Evolutionary conservation across 73 alveolate species (phyloP), one percentile per base, ranked within the genome.

Genomic region (Uronychia binucleata): DNA sequence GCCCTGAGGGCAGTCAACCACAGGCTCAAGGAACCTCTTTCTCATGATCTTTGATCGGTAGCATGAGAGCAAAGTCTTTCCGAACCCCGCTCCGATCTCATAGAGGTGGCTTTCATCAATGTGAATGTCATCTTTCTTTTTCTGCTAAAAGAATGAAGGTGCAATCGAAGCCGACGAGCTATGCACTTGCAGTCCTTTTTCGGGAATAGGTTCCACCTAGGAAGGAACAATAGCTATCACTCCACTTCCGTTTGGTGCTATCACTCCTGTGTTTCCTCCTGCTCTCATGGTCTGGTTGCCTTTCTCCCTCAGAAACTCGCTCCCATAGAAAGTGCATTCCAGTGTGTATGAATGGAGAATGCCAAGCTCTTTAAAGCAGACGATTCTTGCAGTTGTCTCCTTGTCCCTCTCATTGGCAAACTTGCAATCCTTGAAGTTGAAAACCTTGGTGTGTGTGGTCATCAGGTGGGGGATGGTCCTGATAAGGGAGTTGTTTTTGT

Each of bases 321-420:
- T 26, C 25, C 93, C 87, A 79, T 85, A 78, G 57, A 85, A 85
- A 14, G 92, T 78, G 0, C 88, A 57, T 79, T 85, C 92, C 27
- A 85, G 86, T 0, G 92, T 85, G 32, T 85, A 85, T 25, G 80
- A 34, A 60, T 85, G 67, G 1, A 34, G 78, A 8, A 85, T 83
- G 1, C 34, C 35, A 60, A 85, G 75, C 30, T 85, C 92, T 35
- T 85, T 85, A 79, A 85, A 85, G 27, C 67, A 34, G 14, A 85
- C 87, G 1, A 85, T 33, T 78, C 92, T 85, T 0, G 83, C 92
- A n/a, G 92, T 85, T 11, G 81, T 32, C 57, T 85, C 92, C 57
- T 85, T 85, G 33, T 85, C 92, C 34, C 78, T 85, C 59, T 85
- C 92, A 57, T 78, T 85, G 1, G 80, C 83, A 79, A 85, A 85